Evolutionary conservation across 2,329 filamentous ascomycete genomes (phyloP).

Genomic region (Arachnomyces sp.): DNA sequence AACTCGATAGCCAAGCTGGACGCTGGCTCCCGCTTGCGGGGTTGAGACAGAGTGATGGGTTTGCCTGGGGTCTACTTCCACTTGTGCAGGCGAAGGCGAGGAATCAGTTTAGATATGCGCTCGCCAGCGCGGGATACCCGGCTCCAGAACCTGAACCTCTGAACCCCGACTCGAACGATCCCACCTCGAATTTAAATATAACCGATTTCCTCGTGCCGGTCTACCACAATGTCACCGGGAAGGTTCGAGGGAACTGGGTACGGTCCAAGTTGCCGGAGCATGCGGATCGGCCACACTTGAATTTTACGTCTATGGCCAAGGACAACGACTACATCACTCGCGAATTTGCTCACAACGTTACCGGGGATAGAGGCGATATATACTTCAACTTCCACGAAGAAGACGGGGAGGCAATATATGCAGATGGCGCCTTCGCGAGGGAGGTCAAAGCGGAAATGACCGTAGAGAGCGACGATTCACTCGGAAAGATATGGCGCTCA

Average conservation of each 20-base stretch:
- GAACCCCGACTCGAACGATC: constrained; percentile 14
- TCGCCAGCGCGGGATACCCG: constrained; percentile 25
- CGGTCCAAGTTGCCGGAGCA: constrained; percentile 43
- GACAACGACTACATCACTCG: constrained; percentile 58
- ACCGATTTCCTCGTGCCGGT: constrained; percentile 42
- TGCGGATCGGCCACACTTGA: constrained; percentile 45
- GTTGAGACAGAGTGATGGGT: constrained; percentile 64
- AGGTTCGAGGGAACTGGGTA: constrained; percentile 68
- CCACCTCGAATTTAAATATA: constrained; percentile 25
- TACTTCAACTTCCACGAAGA: constrained; percentile 59
- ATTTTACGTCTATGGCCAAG: constrained; percentile 58
- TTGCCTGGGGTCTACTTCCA: constrained; percentile 68
- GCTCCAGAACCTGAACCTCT: constrained; percentile 18
- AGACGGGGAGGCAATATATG: constrained; percentile 28
- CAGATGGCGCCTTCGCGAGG: constrained; percentile 51
- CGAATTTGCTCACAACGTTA: constrained; percentile 74
- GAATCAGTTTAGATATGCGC: constrained; percentile 41
- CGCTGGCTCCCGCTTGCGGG: constrained; percentile 67
- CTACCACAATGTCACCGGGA: constrained; percentile 75
- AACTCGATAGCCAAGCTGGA: constrained; percentile 39
- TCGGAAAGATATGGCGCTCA: constrained; percentile 71
- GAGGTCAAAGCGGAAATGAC: constrained; percentile 63
- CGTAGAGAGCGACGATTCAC: constrained; percentile 62
- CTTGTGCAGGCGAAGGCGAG: constrained; percentile 59
- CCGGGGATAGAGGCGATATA: constrained; percentile 62